phyloP scores from a whole-genome alignment of 1,139 yeast species.

The Yamadazyma sp. region DNA sequence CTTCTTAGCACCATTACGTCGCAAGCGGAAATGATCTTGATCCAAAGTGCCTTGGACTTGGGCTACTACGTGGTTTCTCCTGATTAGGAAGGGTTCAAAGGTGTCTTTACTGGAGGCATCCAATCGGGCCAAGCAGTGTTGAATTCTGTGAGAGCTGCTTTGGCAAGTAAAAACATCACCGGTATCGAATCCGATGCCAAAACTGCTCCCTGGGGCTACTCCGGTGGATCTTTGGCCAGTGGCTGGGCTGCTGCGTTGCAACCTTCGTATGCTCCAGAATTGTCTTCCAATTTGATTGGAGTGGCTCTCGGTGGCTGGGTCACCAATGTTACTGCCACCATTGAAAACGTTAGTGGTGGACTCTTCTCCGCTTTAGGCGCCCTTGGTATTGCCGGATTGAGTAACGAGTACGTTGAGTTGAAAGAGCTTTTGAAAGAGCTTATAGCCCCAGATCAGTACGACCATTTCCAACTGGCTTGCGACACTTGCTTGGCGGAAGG shows the following conservation, averaged over 20 bases:
- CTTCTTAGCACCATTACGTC: constrained; percentile 17
- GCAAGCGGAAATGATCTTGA: constrained; percentile 25
- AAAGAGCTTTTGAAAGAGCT: constrained; percentile 9
- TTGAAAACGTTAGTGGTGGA: constrained; percentile 23
- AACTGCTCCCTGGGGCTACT: constrained; percentile 34
- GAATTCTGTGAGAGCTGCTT: constrained; percentile 27
- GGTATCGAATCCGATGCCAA: constrained; percentile 23
- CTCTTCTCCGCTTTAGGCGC: constrained; percentile 30
- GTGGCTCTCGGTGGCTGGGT: constrained; percentile 37
- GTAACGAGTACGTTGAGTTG: constrained; percentile 27
- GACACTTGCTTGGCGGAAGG: constrained; percentile 16
- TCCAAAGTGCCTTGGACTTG: constrained; percentile 23
- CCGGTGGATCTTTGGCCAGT: constrained; percentile 36
- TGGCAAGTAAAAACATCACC: constrained; percentile 22
- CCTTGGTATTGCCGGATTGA: constrained; percentile 27
- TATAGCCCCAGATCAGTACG: constrained; percentile 14
- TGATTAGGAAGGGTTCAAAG: constrained; percentile 32
- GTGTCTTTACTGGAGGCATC: constrained; percentile 29
- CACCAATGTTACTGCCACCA: constrained; percentile 27
- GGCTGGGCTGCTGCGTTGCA: constrained; percentile 36
- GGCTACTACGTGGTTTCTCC: constrained; percentile 36
- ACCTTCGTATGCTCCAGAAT: constrained; percentile 32
- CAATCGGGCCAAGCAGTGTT: constrained; percentile 30
- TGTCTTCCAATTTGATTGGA: constrained; percentile 24
- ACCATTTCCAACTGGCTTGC: constrained; percentile 15